Conservation (phyloP, 202 grass and related monocot species). For the Schoenoplectus triqueter region DNA sequence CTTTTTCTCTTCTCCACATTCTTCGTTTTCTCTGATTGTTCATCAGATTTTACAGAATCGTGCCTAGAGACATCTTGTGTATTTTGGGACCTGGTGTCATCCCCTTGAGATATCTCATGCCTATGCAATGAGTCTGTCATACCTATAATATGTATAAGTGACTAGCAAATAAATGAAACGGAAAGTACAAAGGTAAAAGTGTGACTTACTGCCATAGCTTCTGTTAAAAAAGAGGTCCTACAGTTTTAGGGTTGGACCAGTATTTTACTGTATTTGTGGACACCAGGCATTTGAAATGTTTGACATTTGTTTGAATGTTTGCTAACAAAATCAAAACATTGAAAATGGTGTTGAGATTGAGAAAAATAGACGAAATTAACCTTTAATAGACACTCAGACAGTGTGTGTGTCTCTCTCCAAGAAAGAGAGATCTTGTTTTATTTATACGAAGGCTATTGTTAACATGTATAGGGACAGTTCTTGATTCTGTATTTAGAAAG, state of each 20-base stretch:
- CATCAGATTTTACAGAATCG: conserved; percentile 79
- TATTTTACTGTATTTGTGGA: background rate
- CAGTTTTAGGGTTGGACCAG: background rate
- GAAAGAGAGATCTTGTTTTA: background rate
- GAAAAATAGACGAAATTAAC: background rate
- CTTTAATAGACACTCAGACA: background rate
- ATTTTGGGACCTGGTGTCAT: conserved; percentile 92
- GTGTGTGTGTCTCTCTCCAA: background rate
- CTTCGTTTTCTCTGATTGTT: conserved; percentile 78
- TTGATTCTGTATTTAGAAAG: too few relatives aligned
- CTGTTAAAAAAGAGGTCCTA: conserved; percentile 2
- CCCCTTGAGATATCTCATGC: conserved; percentile 57
- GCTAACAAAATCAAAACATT: background rate
- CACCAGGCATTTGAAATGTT: background rate
- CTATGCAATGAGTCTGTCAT: conserved; percentile 54
- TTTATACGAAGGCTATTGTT: background rate
- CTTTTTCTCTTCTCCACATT: conserved; percentile 83
- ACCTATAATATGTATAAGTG: conserved; percentile 45
- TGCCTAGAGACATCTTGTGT: conserved; percentile 66
- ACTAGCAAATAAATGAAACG: conserved; percentile 22
- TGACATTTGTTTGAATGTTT: background rate
- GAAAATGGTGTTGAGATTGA: background rate
- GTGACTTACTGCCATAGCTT: background rate
- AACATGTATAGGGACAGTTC: too few relatives aligned
- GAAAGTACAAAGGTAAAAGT: background rate